Evolutionary conservation across 257 asterid species (phyloP), one percentile per base, ranked within the genome.

Genomic region (Solanum lycopersicoides): DNA sequence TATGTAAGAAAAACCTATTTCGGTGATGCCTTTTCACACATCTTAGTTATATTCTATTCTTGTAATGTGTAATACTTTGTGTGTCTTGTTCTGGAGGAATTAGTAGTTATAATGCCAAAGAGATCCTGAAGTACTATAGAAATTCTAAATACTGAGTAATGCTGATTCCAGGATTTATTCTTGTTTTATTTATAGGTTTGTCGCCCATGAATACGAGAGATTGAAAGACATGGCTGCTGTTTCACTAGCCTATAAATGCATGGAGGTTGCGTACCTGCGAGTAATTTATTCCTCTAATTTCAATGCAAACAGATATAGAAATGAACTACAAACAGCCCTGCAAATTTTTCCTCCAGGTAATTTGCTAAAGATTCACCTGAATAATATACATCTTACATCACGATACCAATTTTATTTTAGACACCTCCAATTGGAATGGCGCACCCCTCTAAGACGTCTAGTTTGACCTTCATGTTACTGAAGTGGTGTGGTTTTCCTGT

Each of bases 161-260:
- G 59, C 82, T 86, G 25, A 74, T 84, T 86, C 88, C 87, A 65
- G 90, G 71, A 83, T 65, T 86, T 74, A 82, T 88, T 89, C 88
- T 59, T 86, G 59, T 83, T 83, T 83, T 92, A 82, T 89, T 59
- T 15, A 79, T 86, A 97, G 99, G 91, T 96, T 93, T 92, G 96
- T 98, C 88, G 99, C 98, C 80, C 98, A 91, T 92, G 99, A 97
- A 91, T 97, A 93, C 83, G 99, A 97, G 89, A 96, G 91, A 88
- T 91, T 93, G 60, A 94, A 94, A 90, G 99, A 97, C 90, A 91
- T 94, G 96, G 98, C 95, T 90, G 92, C 98, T 89, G 98, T 98
- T 86, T 94, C 99, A 88, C 91, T 97, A 93, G 98, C 99, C 88
- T 96, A 96, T 89, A 97, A 97, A 89, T 97, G 98, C 90, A 88